phyloP scores from a whole-genome alignment of 768 basidiomycete species.

The Pleurotus sapidus region DNA sequence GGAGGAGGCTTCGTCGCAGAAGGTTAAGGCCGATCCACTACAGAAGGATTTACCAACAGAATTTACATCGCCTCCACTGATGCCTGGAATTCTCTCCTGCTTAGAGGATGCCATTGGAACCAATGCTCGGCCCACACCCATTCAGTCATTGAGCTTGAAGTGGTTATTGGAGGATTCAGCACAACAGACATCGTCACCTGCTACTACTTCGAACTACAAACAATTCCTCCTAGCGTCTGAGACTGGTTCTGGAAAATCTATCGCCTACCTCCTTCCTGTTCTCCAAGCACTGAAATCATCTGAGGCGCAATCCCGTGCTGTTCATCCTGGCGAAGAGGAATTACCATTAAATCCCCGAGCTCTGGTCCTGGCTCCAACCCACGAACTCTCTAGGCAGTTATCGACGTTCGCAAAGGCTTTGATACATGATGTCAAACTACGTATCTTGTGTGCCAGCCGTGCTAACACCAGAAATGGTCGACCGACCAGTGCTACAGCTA shows the following conservation, averaged over 20 bases:
- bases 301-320: slow-evolving; percentile 35
- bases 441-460: slow-evolving; percentile 68
- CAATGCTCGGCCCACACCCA: slow-evolving; percentile 62
- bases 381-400: slow-evolving; percentile 84
- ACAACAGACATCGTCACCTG: neutral
- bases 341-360: slow-evolving; percentile 62
- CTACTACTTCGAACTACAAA: slow-evolving; percentile 26
- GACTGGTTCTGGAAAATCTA: slow-evolving; percentile 89
- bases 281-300: slow-evolving; percentile 73
- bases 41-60: slow-evolving; percentile 25
- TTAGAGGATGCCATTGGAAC: slow-evolving; percentile 57
- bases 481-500: slow-evolving; percentile 34
- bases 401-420: slow-evolving; percentile 72
- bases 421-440: slow-evolving; percentile 71
- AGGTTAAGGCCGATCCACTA: neutral
- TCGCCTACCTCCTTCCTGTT: slow-evolving; percentile 86
- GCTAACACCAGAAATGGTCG: slow-evolving; percentile 40
- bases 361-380: slow-evolving; percentile 82
- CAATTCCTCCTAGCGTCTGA: slow-evolving; percentile 79
- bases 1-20: neutral
- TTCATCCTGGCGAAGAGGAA: slow-evolving; percentile 1
- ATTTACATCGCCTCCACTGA: slow-evolving; percentile 70
- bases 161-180: slow-evolving; percentile 44
- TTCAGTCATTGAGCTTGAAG: slow-evolving; percentile 74
- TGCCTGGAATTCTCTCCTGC: slow-evolving; percentile 59